Evolutionary conservation across 2,329 filamentous ascomycete species (phyloP).

Genomic region (Aureobasidium vineae): DNA sequence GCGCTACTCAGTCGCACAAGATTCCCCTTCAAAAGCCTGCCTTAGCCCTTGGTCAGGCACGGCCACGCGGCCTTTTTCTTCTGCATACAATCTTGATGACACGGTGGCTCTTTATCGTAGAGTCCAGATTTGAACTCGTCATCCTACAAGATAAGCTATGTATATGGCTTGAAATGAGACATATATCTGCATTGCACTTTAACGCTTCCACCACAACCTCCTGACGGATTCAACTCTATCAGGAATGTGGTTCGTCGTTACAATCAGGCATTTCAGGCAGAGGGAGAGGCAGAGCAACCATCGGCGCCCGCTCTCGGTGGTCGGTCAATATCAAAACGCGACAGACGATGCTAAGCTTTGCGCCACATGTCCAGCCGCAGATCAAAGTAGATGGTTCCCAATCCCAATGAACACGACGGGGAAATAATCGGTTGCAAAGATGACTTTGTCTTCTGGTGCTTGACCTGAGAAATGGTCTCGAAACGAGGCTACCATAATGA

Average conservation of each 20-base stretch:
- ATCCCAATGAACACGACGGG: background rate
- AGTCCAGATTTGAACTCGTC: constrained; percentile 18
- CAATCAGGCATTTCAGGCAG: background rate
- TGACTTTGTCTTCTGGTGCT: background rate
- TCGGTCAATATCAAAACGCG: constrained; percentile 13
- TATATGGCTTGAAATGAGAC: background rate
- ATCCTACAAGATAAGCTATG: constrained; percentile 14
- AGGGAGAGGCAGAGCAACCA: background rate
- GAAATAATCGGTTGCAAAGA: background rate
- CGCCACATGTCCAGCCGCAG: constrained; percentile 12
- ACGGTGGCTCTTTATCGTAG: constrained; percentile 14
- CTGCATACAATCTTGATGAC: constrained; percentile 15
- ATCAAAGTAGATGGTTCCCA: constrained; percentile 6
- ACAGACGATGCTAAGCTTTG: constrained; percentile 16
- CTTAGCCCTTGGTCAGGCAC: background rate
- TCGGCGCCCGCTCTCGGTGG: background rate
- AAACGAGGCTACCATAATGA: background rate
- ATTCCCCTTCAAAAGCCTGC: background rate
- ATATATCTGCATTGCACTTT: background rate
- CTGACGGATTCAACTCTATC: background rate
- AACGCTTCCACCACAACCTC: background rate
- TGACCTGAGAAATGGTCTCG: background rate
- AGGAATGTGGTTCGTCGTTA: background rate
- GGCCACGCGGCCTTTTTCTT: constrained; percentile 21
- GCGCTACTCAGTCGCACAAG: constrained; percentile 12